Evolutionary conservation across 1,139 yeast species (phyloP), one percentile per base, ranked within the genome.

Genomic region (Debaryomycetaceae sp.): DNA sequence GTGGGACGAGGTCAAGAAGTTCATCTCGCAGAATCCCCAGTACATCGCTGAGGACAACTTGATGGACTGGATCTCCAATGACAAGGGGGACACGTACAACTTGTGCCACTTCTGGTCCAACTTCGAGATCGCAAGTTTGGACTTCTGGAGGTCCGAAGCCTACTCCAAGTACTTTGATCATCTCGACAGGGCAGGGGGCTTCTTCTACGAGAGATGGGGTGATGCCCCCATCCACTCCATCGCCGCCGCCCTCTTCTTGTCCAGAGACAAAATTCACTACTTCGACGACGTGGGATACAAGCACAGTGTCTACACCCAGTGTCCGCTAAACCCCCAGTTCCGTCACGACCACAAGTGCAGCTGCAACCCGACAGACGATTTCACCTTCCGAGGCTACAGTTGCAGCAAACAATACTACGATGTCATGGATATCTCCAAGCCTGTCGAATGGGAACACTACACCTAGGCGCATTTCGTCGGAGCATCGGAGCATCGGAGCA

Each of bases 171-270:
- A 82, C 65, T 90, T 90, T 57, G 80, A 87, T 17, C 66, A 75
- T 53, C 73, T 90, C 54, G 97, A 90, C 62, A 59, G 72, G 48
- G 75, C 84, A 1, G 97, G 97, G 36, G 95, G 95, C 4, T 90
- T 90, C 69, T 90, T 87, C 68, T 90, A 90, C 63, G 97, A 90
- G 63, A 75, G 97, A 61, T 90, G 97, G 97, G 97, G 97, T 31
- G 97, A 90, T 65, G 97, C 97, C 0, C 97, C 97, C 5, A 81
- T 89, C 23, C 97, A 89, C 66, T 83, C 96, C 3, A 79, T 89
- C 51, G 91, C 93, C 1, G 95, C 89, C 1, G 74, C 95, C 0
- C 70, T 86, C 46, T 76, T 89, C 61, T 65, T 87, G 51, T 78
- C 84, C 49, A 78, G 76, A 54, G 75, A 76, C 47, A 77, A 85